A percentile compares a stretch with the other conserved stretches of the same genome.
Conservation (phyloP, 225 moss, liverwort and hornwort species). For the Climacium dendroides region DNA sequence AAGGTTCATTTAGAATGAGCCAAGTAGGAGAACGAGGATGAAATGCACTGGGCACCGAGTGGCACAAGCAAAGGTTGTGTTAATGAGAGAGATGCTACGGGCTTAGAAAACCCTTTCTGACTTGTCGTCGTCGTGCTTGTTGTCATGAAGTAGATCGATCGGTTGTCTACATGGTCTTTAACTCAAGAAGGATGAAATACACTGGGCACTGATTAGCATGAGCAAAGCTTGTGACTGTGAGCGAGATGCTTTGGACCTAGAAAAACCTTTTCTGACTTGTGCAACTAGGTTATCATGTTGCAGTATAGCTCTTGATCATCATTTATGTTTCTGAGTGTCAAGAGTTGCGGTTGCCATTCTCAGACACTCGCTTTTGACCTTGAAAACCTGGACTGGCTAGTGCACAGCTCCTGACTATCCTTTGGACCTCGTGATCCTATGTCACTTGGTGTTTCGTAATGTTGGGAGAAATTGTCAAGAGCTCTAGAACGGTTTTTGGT, state of each 20-base stretch:
- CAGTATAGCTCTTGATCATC: background rate
- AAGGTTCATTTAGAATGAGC: background rate
- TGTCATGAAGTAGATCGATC: background rate
- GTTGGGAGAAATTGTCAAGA: background rate
- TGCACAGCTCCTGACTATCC: background rate
- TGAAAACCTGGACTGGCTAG: background rate
- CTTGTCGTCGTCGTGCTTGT: background rate
- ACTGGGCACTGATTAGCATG: conserved; percentile 7
- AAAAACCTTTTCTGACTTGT: conserved; percentile 21
- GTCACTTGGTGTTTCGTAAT: background rate
- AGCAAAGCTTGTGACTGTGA: conserved; percentile 12
- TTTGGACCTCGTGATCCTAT: background rate
- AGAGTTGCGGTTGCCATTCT: background rate
- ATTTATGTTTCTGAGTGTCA: background rate
- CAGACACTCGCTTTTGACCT: background rate
- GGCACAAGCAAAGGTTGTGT: background rate
- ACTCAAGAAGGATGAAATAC: conserved; percentile 6
- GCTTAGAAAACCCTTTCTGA: conserved; percentile 16
- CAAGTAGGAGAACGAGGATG: conserved; percentile 3
- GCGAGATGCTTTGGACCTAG: conserved; percentile 17
- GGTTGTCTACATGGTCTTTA: background rate
- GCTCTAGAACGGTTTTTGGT: background rate
- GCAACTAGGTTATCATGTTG: background rate
- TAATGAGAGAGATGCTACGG: conserved; percentile 13
- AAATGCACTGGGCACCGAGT: conserved; percentile 17